These are phyloP conservation scores for Gossypium schwendimanii DNA, from an alignment of 441 rosid species.

Conservation along the genomic window DNA sequence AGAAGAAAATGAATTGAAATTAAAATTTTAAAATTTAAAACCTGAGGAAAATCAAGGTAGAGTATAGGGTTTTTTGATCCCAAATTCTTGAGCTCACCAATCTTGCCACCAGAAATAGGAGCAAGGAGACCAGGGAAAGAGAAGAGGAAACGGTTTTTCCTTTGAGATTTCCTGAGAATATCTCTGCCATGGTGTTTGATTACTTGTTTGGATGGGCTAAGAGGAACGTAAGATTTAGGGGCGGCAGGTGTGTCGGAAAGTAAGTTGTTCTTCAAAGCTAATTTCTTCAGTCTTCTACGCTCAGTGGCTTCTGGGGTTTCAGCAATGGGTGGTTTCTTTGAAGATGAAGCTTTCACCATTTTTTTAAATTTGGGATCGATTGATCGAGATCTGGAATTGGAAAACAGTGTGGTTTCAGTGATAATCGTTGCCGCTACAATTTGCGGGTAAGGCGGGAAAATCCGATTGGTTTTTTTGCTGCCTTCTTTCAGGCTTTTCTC, in stretches of 20 bases:
- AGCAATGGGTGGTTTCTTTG: constrained; percentile 18
- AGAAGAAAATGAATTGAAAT: neutral
- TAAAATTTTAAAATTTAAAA: constrained; percentile 6
- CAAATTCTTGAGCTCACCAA: constrained; percentile 76
- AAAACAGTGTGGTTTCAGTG: neutral
- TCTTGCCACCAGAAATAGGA: constrained; percentile 64
- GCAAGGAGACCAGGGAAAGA: constrained; percentile 86
- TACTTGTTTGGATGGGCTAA: constrained; percentile 52
- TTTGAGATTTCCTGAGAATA: constrained; percentile 67
- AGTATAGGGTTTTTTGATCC: constrained; percentile 79
- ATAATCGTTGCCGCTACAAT: neutral
- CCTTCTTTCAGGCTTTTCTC: constrained; percentile 12
- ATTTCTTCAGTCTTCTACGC: constrained; percentile 52
- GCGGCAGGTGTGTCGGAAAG: constrained; percentile 50
- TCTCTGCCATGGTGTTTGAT: constrained; percentile 75
- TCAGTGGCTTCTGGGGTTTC: constrained; percentile 31
- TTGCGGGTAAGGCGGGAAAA: constrained; percentile 13
- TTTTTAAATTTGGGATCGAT: neutral
- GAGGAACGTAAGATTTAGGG: constrained; percentile 30
- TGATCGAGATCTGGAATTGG: neutral
- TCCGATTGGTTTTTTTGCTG: neutral
- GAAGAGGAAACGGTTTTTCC: constrained; percentile 78
- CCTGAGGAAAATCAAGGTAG: constrained; percentile 85
- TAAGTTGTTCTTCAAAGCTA: constrained; percentile 37
- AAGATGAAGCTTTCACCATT: constrained; percentile 34